phyloP scores from a whole-genome alignment of 2,329 filamentous ascomycete genomes.

The Septoria petroselini region DNA sequence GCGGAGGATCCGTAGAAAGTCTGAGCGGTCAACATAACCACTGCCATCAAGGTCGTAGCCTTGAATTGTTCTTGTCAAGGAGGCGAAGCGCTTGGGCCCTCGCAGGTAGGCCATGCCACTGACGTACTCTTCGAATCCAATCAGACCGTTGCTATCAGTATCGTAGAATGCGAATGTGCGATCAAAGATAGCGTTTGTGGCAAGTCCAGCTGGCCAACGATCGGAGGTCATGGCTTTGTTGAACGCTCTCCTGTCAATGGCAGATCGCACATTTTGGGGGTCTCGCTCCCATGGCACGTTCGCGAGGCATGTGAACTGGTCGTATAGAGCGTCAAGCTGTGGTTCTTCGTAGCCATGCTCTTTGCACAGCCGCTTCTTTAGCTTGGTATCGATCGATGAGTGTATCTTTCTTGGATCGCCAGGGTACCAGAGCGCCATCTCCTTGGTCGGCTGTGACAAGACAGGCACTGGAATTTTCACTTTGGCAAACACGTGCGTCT shows the following conservation, averaged over 20 bases:
- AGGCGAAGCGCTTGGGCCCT: constrained; percentile 59
- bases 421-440: constrained; percentile 81
- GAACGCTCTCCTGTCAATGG: constrained; percentile 90
- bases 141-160: constrained; percentile 80
- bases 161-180: constrained; percentile 98
- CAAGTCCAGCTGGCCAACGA: constrained; percentile 64
- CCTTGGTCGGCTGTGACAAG: constrained; percentile 72
- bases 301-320: constrained; percentile 93
- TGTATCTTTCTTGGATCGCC: constrained; percentile 74
- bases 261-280: constrained; percentile 70
- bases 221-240: constrained; percentile 73
- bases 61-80: constrained; percentile 71
- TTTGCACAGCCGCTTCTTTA: constrained; percentile 60
- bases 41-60: constrained; percentile 90
- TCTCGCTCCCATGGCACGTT: constrained; percentile 81
- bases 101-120: constrained; percentile 69
- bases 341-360: constrained; percentile 64
- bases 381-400: constrained; percentile 61
- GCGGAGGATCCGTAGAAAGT: constrained; percentile 87
- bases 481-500: constrained; percentile 96
- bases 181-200: constrained; percentile 88
- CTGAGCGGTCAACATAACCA: constrained; percentile 77
- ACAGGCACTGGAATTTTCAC: constrained; percentile 85
- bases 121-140: constrained; percentile 89
- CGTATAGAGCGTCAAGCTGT: constrained; percentile 89